Percentiles rank a stretch among this genome's conserved stretches.
Evolutionary conservation across 139 green algal genomes (phyloP).

Genomic region (Micractinium sp.): DNA sequence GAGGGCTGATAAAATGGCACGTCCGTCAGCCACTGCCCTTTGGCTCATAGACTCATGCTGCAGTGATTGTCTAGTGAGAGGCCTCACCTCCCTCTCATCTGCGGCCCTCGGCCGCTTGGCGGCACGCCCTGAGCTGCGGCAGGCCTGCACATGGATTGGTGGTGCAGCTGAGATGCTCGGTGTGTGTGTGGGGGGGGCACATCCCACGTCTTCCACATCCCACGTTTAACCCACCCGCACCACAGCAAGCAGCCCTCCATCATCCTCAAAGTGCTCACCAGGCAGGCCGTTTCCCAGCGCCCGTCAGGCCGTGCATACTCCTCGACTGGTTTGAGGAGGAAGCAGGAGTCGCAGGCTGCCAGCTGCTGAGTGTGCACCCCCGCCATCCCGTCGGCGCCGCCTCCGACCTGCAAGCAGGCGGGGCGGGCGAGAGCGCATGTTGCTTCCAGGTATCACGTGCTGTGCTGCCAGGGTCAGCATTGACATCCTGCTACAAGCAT

Average conservation of each 20-base stretch:
- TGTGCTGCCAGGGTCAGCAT: too few relatives aligned
- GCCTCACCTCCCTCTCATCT: neutral
- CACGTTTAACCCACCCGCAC: neutral
- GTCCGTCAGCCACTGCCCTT: neutral
- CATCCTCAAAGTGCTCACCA: neutral
- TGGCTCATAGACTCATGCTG: neutral
- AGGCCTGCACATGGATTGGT: neutral
- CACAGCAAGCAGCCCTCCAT: neutral
- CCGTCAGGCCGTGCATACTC: neutral
- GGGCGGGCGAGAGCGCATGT: too few relatives aligned
- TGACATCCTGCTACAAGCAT: too few relatives aligned
- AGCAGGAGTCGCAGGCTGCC: neutral
- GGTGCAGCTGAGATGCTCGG: too few relatives aligned
- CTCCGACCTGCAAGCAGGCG: too few relatives aligned
- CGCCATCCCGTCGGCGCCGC: too few relatives aligned
- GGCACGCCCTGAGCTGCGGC: neutral
- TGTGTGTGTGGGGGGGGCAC: too few relatives aligned
- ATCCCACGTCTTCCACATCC: neutral
- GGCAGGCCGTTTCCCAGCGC: neutral
- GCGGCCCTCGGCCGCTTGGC: neutral
- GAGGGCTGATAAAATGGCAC: neutral
- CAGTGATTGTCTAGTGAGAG: neutral
- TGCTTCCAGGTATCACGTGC: too few relatives aligned
- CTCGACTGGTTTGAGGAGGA: slow-evolving; percentile 2
- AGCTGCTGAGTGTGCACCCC: neutral